A percentile compares a stretch with the other conserved stretches of the same genome.
Conservation (phyloP, 805 yeast species). For the Yarrowia sp. region DNA sequence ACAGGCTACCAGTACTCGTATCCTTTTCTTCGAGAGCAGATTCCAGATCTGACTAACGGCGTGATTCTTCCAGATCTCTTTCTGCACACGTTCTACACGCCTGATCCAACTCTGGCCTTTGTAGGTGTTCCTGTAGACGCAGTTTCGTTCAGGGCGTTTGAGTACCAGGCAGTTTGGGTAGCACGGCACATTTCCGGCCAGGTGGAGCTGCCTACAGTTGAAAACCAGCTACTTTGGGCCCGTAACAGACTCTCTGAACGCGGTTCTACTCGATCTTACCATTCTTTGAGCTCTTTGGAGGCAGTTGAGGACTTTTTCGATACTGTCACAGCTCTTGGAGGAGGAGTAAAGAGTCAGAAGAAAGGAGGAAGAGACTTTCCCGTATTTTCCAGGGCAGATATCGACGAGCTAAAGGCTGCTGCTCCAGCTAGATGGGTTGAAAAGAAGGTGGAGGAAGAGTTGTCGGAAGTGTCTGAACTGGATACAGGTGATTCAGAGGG, state of each 20-base stretch:
- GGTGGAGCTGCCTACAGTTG: not conserved
- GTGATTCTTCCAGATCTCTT: conserved; percentile 44
- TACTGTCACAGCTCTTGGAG: not conserved
- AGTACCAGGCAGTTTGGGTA: conserved; percentile 7
- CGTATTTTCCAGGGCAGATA: not conserved
- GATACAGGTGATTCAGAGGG: not conserved
- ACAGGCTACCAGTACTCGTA: conserved; percentile 70
- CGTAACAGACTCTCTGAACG: not conserved
- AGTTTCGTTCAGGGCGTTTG: conserved; percentile 3
- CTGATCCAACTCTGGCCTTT: conserved; percentile 62
- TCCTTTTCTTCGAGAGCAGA: conserved; percentile 49
- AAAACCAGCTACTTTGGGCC: not conserved
- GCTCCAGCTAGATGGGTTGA: conserved; percentile 13
- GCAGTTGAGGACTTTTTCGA: not conserved
- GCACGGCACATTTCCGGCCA: not conserved
- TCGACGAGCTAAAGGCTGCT: conserved; percentile 7
- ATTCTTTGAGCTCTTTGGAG: conserved; percentile 2
- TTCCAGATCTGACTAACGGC: conserved; percentile 46
- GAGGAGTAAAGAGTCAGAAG: not conserved
- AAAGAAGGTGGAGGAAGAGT: not conserved
- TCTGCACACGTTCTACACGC: conserved; percentile 42
- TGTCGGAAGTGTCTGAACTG: not conserved
- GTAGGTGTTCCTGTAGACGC: conserved; percentile 45
- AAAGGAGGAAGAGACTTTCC: conserved; percentile 2
- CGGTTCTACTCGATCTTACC: not conserved